These are phyloP conservation scores for Artemisia argyi DNA, from an alignment of 129 eudicot species.

Conservation along the genomic window DNA sequence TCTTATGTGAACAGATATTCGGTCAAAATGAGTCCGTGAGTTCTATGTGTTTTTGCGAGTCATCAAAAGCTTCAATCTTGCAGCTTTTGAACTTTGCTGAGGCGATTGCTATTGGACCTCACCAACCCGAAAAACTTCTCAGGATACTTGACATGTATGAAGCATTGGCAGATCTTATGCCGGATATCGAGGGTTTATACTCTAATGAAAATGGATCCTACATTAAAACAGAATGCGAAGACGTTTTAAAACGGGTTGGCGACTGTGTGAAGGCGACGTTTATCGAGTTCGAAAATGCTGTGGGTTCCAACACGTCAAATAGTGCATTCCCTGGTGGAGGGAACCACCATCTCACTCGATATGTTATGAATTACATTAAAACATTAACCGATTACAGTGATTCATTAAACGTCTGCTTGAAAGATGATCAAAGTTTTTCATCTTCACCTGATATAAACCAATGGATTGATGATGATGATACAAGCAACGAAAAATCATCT, in stretches of 20 bases:
- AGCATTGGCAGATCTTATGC: conserved; percentile 62
- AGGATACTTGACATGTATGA: conserved; percentile 88
- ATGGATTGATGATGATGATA: conserved; percentile 41
- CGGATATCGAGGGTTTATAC: conserved; percentile 59
- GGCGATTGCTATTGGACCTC: conserved; percentile 86
- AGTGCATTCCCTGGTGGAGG: conserved; percentile 88
- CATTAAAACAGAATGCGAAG: conserved; percentile 58
- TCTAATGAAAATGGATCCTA: conserved; percentile 45
- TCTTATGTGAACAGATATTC: conserved; percentile 70
- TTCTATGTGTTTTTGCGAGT: conserved; percentile 62
- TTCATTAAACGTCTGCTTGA: conserved; percentile 55
- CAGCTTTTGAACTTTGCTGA: conserved; percentile 83
- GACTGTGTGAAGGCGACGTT: conserved; percentile 77
- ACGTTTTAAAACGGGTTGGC: conserved; percentile 52
- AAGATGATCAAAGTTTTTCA: conserved; percentile 41
- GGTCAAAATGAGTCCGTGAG: conserved; percentile 54
- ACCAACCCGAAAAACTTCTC: conserved; percentile 82
- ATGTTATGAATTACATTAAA: conserved; percentile 83
- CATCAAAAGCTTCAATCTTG: conserved; percentile 66
- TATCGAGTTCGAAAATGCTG: conserved; percentile 75
- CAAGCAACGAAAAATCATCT: conserved; percentile 15
- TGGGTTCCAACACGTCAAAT: conserved; percentile 64
- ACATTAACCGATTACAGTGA: conserved; percentile 57
- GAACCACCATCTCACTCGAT: conserved; percentile 81
- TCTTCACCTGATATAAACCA: conserved; percentile 54